Base-by-base conservation (phyloP, 768 basidiomycete species). In the Boletus bicolor region DNA sequence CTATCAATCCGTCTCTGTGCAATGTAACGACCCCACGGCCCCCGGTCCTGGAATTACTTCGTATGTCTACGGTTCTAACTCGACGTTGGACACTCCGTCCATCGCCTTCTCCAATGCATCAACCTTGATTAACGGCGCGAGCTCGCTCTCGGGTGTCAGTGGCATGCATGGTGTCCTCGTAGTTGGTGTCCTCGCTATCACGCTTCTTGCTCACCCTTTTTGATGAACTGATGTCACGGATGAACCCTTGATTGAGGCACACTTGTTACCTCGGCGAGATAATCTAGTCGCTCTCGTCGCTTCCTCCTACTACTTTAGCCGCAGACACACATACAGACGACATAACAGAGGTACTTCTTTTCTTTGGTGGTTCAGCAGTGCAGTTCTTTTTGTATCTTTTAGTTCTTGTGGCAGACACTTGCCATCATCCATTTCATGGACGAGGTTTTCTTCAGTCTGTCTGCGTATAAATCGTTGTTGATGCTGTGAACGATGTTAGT, bases 21-120 rank as follows among this genome's bases (percentile, higher is more conserved):
- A 81, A 57, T 91, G 90, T 70, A 73, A 78, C 7, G 84, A 86
- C 61, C 72, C 82, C 5, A 51, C 63, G 3, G 51, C 75, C 6
- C 72, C 78, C 1, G 68, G 72, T 12, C 57, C 78, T 26, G 77
- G 79, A 62, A 74, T 81, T 8, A 83, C 83, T 1, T 84, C 84
- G 11, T 89, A 90, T 66, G 75, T 83, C 9, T 90, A 89, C 62
- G 78, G 76, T 56, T 26, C 76, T 42, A 87, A 88, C 68, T 63
- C 77, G 7, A 77, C 84, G 7, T 61, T 75, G 28, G 65, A 80
- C 54, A 79, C 76, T 0, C 88, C 88, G 0, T 69, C 72, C 10
- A 75, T 90, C 55, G 64, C 73, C 0, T 81, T 83, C 65, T 83
- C 83, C 55, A 89, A 89, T 63, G 68, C 75, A 44, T 79, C 82